phyloP scores from a whole-genome alignment of 345 rosid species.

The Eucalyptus erythrocorys region DNA sequence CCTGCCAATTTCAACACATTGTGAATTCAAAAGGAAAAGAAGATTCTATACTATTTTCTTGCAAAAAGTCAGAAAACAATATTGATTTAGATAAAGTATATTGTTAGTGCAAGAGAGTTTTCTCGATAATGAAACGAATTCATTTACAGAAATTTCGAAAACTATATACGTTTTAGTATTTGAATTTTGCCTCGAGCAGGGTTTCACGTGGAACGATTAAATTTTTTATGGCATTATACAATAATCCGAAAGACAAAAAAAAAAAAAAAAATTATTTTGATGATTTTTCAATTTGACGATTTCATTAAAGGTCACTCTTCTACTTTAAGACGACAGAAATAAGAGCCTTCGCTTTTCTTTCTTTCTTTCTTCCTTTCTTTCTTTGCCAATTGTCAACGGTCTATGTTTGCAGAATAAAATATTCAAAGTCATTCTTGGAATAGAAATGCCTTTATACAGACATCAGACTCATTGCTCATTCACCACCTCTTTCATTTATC shows the following conservation, averaged over 20 bases:
- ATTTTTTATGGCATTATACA: background rate
- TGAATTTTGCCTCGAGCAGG: background rate
- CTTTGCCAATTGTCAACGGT: background rate
- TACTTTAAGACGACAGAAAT: background rate
- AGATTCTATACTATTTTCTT: background rate
- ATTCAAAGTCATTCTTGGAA: background rate
- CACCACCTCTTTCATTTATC: background rate
- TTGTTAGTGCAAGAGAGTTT: background rate
- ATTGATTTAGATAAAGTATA: background rate
- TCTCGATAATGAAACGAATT: background rate
- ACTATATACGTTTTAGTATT: background rate
- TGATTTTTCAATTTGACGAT: background rate
- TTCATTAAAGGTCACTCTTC: background rate
- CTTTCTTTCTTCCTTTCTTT: background rate
- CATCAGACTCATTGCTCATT: background rate
- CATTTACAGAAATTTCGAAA: background rate
- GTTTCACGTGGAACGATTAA: background rate
- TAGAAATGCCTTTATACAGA: background rate
- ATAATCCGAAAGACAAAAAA: background rate
- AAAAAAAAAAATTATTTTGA: background rate
- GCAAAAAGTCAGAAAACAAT: background rate
- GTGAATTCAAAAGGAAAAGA: background rate
- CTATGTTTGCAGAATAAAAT: background rate
- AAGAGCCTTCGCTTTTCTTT: background rate
- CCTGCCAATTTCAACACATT: background rate